A percentile compares a stretch with the other conserved stretches of the same genome.
Conservation (phyloP, 345 rosid genomes). For the Punica granatum region DNA sequence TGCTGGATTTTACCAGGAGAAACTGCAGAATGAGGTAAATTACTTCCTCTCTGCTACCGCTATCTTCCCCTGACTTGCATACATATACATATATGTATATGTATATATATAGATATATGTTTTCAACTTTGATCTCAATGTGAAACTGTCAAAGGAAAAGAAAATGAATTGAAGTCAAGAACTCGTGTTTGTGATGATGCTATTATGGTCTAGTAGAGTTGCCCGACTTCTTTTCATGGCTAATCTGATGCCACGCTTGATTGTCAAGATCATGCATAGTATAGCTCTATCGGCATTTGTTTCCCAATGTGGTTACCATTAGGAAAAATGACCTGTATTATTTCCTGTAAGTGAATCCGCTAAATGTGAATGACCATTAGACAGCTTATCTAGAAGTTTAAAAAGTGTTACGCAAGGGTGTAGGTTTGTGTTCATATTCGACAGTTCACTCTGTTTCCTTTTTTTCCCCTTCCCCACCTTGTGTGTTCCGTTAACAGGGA, state of each 20-base stretch:
- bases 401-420: neutral
- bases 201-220: neutral
- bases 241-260: neutral
- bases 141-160: neutral
- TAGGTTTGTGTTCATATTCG: neutral
- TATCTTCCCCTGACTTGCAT: neutral
- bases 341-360: neutral
- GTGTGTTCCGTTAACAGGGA: slow-evolving; percentile 19
- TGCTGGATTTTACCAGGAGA: slow-evolving; percentile 46
- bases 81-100: neutral
- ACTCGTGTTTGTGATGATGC: neutral
- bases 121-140: neutral
- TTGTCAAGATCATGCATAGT: neutral
- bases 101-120: too few species aligned
- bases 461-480: neutral
- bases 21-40: slow-evolving; percentile 35
- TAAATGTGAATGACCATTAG: neutral
- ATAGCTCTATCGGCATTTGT: neutral
- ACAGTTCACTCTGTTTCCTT: neutral
- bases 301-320: neutral
- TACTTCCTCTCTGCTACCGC: neutral
- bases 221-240: neutral
- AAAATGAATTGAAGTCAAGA: neutral
- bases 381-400: neutral
- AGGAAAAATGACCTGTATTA: neutral